Evolutionary conservation across 306 rosid species (phyloP).

Genomic region (peach (Prunus persica)): Prunus_persica_NCBIv2 NC_034014.1:17821001-17821500

Average conservation of each 20-base stretch:
- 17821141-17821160: not conserved
- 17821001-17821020: slow-evolving; percentile 56
- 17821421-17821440: too few relatives aligned
- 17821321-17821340: too few relatives aligned
- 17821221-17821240: not conserved
- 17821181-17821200: slow-evolving; percentile 11
- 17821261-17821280: not conserved
- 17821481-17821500: too few relatives aligned
- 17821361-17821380: not conserved
- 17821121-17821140: slow-evolving; percentile 1
- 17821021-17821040: not conserved
- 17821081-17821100: not conserved
- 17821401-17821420: not conserved
- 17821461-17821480: too few relatives aligned
- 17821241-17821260: not conserved
- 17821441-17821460: too few relatives aligned
- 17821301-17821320: not conserved
- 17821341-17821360: too few relatives aligned
- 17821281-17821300: not conserved
- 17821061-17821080: slow-evolving; percentile 3
- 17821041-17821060: not conserved
- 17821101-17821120: slow-evolving; percentile 8
- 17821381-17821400: not conserved
- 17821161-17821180: slow-evolving; percentile 19
- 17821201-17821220: slow-evolving; percentile 16